A percentile compares a stretch with the other conserved stretches of the same genome.
Evolutionary conservation across 2,329 filamentous ascomycete genomes (phyloP).

Genomic region (Torrubiellomyces zombiae): DNA sequence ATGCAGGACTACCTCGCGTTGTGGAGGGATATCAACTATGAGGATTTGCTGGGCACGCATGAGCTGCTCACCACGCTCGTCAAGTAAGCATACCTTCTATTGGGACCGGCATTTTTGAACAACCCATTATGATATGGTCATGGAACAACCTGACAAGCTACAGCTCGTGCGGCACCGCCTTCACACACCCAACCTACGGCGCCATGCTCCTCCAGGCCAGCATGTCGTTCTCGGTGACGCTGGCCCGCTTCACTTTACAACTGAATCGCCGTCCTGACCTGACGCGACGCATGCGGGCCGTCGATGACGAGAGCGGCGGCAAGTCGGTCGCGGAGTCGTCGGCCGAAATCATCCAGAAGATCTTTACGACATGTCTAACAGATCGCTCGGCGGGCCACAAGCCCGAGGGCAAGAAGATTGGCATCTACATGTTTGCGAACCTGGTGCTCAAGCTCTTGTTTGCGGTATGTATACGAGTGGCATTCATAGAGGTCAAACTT

Average conservation of each 20-base stretch:
- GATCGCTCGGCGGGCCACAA: slow-evolving; percentile 54
- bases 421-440: slow-evolving; percentile 86
- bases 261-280: slow-evolving; percentile 69
- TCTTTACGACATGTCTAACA: slow-evolving; percentile 78
- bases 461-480: slow-evolving; percentile 48
- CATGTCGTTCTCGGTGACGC: slow-evolving; percentile 62
- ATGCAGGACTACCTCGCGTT: slow-evolving; percentile 69
- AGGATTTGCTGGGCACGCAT: slow-evolving; percentile 60
- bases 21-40: slow-evolving; percentile 63
- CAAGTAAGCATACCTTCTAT: slow-evolving; percentile 42
- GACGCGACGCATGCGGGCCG: slow-evolving; percentile 45
- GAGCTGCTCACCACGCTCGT: slow-evolving; percentile 56
- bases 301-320: slow-evolving; percentile 46
- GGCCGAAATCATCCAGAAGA: slow-evolving; percentile 76
- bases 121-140: too few species aligned
- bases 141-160: too few species aligned
- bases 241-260: slow-evolving; percentile 70
- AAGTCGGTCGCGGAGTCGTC: slow-evolving; percentile 73
- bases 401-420: slow-evolving; percentile 70
- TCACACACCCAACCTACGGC: slow-evolving; percentile 65
- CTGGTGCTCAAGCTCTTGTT: slow-evolving; percentile 79
- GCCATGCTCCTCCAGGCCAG: slow-evolving; percentile 70
- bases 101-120: too few species aligned
- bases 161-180: slow-evolving; percentile 68
- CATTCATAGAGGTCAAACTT: too few species aligned